Conservation (phyloP, 2,329 filamentous ascomycete species). For the Tolypocladium cylindrosporum region DNA sequence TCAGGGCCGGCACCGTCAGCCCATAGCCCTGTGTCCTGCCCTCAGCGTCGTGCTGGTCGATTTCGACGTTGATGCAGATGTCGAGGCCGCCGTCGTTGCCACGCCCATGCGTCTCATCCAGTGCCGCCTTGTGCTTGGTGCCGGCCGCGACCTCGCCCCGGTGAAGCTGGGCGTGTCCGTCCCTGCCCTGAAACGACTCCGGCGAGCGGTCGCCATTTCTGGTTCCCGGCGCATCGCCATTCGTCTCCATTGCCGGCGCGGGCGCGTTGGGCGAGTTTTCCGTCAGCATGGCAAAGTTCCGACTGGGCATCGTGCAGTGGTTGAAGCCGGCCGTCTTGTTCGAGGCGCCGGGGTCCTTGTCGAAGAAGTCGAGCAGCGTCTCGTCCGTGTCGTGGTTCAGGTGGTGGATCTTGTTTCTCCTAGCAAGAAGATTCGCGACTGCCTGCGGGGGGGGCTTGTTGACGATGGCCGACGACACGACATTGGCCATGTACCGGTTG, state of each 20-base stretch:
- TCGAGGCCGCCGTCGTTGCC: slow-evolving; percentile 57
- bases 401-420: slow-evolving; percentile 74
- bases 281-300: slow-evolving; percentile 86
- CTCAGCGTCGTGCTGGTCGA: slow-evolving; percentile 70
- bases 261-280: slow-evolving; percentile 64
- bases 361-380: slow-evolving; percentile 86
- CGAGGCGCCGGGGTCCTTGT: slow-evolving; percentile 70
- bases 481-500: slow-evolving; percentile 89
- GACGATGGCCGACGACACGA: slow-evolving; percentile 89
- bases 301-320: slow-evolving; percentile 79
- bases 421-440: slow-evolving; percentile 83
- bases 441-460: slow-evolving; percentile 84
- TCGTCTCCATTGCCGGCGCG: slow-evolving; percentile 18
- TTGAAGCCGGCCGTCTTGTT: slow-evolving; percentile 69
- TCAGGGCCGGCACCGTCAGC: slow-evolving; percentile 68
- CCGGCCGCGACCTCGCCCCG: slow-evolving; percentile 70
- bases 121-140: slow-evolving; percentile 64
- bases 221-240: slow-evolving; percentile 14
- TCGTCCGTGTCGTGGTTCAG: slow-evolving; percentile 71
- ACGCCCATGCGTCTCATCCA: slow-evolving; percentile 42
- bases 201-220: slow-evolving; percentile 6
- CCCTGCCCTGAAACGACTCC: slow-evolving; percentile 32
- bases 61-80: slow-evolving; percentile 77
- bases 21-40: slow-evolving; percentile 78
- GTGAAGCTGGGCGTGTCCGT: slow-evolving; percentile 65